Conservation (phyloP, 164 flowering plant species). For the Dillenia turbinata region DNA sequence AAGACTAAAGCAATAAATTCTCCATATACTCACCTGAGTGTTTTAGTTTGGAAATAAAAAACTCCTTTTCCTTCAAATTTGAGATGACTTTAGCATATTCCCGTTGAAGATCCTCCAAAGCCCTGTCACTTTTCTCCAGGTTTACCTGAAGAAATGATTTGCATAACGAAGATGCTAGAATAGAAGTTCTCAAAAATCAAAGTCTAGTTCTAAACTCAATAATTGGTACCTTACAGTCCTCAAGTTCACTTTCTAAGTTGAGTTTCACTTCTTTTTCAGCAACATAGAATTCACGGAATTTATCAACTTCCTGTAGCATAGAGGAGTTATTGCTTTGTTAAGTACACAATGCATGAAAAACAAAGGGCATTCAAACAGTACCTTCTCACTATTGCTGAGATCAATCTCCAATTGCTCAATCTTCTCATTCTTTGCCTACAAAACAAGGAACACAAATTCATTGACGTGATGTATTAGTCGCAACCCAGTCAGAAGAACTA, state of each 20-base stretch:
- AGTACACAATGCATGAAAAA: not conserved
- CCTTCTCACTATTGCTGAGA: slow-evolving; percentile 55
- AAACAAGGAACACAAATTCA: not conserved
- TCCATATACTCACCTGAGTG: slow-evolving; percentile 44
- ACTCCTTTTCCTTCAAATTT: slow-evolving; percentile 62
- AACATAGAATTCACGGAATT: slow-evolving; percentile 52
- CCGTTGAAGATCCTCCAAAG: slow-evolving; percentile 62
- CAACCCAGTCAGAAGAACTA: no score
- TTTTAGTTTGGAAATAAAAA: slow-evolving; percentile 51
- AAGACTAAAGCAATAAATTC: not conserved
- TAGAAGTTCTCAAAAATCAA: slow-evolving; percentile 1
- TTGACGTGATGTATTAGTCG: not conserved
- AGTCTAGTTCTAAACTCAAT: not conserved
- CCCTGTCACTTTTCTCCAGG: slow-evolving; percentile 44
- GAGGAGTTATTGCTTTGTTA: not conserved
- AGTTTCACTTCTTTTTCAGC: slow-evolving; percentile 61
- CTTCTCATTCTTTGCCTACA: slow-evolving; percentile 65
- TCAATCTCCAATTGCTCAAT: slow-evolving; percentile 71
- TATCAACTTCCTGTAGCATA: slow-evolving; percentile 48
- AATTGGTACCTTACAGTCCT: slow-evolving; percentile 60
- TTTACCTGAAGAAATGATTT: slow-evolving; percentile 33
- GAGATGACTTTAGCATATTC: slow-evolving; percentile 33
- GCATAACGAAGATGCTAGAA: not conserved
- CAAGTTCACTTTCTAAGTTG: slow-evolving; percentile 55
- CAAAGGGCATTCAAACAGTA: slow-evolving; percentile 14